These are phyloP conservation scores for Epichloe gansuensis DNA, from an alignment of 2,329 filamentous ascomycete genomes.

Conservation along the genomic window DNA sequence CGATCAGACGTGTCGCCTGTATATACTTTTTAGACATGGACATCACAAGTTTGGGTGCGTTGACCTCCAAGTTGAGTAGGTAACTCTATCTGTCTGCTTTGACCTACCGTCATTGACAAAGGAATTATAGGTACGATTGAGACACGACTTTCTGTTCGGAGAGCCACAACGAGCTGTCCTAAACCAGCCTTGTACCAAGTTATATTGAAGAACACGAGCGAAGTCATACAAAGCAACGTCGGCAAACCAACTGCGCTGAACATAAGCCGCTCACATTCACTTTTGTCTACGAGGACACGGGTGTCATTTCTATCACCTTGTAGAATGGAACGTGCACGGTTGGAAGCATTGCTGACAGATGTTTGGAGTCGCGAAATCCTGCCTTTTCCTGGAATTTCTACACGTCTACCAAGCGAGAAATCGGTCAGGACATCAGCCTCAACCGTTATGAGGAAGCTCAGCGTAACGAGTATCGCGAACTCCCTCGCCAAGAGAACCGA, in stretches of 20 bases:
- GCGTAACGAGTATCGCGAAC: slow-evolving; percentile 65
- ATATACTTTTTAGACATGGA: slow-evolving; percentile 54
- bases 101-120: background rate
- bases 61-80: slow-evolving; percentile 60
- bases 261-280: slow-evolving; percentile 68
- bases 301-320: slow-evolving; percentile 62
- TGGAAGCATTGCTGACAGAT: slow-evolving; percentile 63
- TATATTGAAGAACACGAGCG: slow-evolving; percentile 75
- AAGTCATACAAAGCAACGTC: slow-evolving; percentile 42
- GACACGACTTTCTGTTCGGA: slow-evolving; percentile 64
- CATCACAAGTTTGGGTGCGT: slow-evolving; percentile 61
- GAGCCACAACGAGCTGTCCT: slow-evolving; percentile 60
- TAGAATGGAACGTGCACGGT: slow-evolving; percentile 60
- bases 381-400: slow-evolving; percentile 72
- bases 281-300: slow-evolving; percentile 54
- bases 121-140: slow-evolving; percentile 42
- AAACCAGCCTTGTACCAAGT: slow-evolving; percentile 61
- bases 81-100: background rate
- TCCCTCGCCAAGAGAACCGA: slow-evolving; percentile 63
- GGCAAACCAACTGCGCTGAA: slow-evolving; percentile 31
- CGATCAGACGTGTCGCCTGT: slow-evolving; percentile 34
- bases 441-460: slow-evolving; percentile 79
- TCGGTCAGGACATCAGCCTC: slow-evolving; percentile 69
- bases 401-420: slow-evolving; percentile 52
- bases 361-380: slow-evolving; percentile 75